phyloP scores from a whole-genome alignment of 2,329 filamentous ascomycete species.

The Fusarium sp. region DNA sequence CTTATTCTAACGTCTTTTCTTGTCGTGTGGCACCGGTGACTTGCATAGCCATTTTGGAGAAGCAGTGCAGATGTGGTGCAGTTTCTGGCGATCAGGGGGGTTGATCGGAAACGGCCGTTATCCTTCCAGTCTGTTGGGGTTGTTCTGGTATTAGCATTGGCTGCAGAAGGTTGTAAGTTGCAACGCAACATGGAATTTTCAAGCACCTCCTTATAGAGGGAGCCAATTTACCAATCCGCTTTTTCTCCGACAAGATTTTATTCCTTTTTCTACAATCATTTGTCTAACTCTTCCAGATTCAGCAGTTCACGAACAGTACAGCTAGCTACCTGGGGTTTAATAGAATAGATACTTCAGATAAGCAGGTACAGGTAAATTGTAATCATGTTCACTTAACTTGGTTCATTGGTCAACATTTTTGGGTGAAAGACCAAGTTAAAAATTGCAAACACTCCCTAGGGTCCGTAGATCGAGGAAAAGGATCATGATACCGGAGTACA shows the following conservation, averaged over 20 bases:
- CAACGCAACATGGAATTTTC: slow-evolving; percentile 19
- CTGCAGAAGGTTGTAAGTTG: slow-evolving; percentile 6
- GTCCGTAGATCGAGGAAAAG: background rate
- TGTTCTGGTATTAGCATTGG: background rate
- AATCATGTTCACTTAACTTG: too few species aligned
- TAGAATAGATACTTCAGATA: background rate
- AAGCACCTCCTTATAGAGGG: slow-evolving; percentile 20
- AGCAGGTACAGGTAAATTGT: background rate
- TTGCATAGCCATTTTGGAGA: slow-evolving; percentile 25
- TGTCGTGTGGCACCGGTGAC: slow-evolving; percentile 20
- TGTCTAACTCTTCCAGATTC: background rate
- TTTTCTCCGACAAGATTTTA: background rate
- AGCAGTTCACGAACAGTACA: background rate
- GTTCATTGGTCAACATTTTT: background rate
- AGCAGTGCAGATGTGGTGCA: background rate
- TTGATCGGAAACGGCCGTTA: slow-evolving; percentile 20
- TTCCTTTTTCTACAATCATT: background rate
- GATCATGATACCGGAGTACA: background rate
- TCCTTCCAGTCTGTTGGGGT: slow-evolving; percentile 22
- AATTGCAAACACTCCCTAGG: background rate
- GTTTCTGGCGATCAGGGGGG: slow-evolving; percentile 11
- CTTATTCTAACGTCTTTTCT: slow-evolving; percentile 17
- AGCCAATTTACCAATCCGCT: slow-evolving; percentile 1
- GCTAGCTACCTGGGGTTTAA: background rate
- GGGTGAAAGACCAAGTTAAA: background rate